phyloP scores from a whole-genome alignment of 768 basidiomycete species.

The Suillus ampliporus region DNA sequence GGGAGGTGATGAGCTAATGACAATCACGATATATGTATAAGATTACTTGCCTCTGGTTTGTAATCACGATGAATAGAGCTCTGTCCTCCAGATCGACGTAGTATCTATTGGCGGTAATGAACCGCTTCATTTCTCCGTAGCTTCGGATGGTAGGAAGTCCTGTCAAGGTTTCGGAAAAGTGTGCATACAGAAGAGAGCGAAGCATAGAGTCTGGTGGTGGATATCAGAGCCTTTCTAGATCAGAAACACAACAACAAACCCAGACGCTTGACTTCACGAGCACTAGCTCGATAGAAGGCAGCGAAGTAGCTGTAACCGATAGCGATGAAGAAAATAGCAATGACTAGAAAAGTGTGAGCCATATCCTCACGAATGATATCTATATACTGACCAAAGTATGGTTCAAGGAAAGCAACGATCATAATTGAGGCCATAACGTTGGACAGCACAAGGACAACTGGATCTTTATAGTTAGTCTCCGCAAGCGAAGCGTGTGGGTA shows the following conservation, averaged over 20 bases:
- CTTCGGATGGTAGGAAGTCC: constrained; percentile 56
- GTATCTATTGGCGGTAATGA: constrained; percentile 65
- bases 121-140: constrained; percentile 52
- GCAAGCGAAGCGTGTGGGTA: not conserved
- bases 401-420: constrained; percentile 61
- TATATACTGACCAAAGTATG: constrained; percentile 60
- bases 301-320: constrained; percentile 71
- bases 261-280: constrained; percentile 71
- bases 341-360: constrained; percentile 42
- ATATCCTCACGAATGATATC: not conserved
- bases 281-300: constrained; percentile 70
- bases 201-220: constrained; percentile 63
- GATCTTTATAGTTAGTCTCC: constrained; percentile 9
- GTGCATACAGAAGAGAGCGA: constrained; percentile 75
- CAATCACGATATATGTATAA: not conserved
- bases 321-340: constrained; percentile 56
- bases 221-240: not conserved
- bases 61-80: constrained; percentile 66
- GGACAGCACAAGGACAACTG: constrained; percentile 57
- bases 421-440: constrained; percentile 57
- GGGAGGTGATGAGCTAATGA: not conserved
- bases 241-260: constrained; percentile 27
- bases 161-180: constrained; percentile 78
- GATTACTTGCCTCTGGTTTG: constrained; percentile 60
- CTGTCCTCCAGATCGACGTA: constrained; percentile 79